Base-by-base conservation (phyloP, 139 green algal species). In the Chlamydomonas asymmetrica region DNA sequence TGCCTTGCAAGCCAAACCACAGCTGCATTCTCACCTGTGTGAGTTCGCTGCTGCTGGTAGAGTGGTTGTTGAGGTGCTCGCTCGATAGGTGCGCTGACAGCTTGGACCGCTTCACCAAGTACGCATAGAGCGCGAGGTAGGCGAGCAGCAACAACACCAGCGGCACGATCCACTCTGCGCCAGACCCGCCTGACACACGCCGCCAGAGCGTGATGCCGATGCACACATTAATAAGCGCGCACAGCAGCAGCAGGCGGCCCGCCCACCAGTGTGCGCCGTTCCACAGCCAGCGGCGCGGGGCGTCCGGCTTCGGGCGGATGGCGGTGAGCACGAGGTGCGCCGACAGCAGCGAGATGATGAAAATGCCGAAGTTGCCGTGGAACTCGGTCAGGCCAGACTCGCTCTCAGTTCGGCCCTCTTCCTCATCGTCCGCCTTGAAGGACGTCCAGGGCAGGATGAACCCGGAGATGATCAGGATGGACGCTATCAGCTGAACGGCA, bases 251-350 rank as follows among this genome's bases (percentile, higher is more conserved):
- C 13, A 9, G 5, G 4, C 74, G 74, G 0, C 74, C 74, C 18
- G 74, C 38, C 40, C 64, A 80, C 63, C 64, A 74, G 64, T 80
- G 74, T 22, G 61, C 16, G 37, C 74, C 31, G n/a, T 80, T 74
- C 74, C 74, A 80, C 3, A 45, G 1, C 40, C 57, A 34, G 0
- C 70, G 31, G 31, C 39, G 23, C 3, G 63, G 39, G 1, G 74
- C 63, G n/a, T 80, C 74, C 3, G 74, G 74, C 52, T 74, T 80
- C n/a, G 74, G 74, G n/a, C 74, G n/a, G 0, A 68, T 0, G 2
- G 59, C 23, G 4, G 74, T 63, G 2, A 80, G 23, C 25, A 66
- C 29, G 5, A 80, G 34, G 49, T 80, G 74, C n/a, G 60, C 13
- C 0, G 38, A 38, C 23, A 71, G 54, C 20, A 68, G 57, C 9